phyloP scores from a whole-genome alignment of 306 rosid species.

The Quillaja saponaria region DNA sequence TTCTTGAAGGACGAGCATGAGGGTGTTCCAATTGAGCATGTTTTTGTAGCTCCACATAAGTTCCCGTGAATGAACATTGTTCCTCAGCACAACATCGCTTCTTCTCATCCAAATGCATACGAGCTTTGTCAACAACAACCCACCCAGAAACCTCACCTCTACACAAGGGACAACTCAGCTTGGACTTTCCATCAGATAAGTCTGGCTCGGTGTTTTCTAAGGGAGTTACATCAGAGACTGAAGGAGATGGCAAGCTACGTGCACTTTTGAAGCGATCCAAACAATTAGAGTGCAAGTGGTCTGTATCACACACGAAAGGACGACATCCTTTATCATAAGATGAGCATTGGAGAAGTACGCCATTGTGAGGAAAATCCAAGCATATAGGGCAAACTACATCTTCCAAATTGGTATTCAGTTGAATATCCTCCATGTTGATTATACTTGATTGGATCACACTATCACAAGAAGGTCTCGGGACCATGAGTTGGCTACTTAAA shows the following conservation, averaged over 20 bases:
- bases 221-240: slow-evolving; percentile 41
- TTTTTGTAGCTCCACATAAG: slow-evolving; percentile 67
- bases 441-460: slow-evolving; percentile 24
- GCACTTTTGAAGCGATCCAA: slow-evolving; percentile 86
- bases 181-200: slow-evolving; percentile 47
- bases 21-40: slow-evolving; percentile 91
- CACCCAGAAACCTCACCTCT: slow-evolving; percentile 92
- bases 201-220: slow-evolving; percentile 37
- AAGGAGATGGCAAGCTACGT: slow-evolving; percentile 52
- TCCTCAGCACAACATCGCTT: slow-evolving; percentile 82
- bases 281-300: slow-evolving; percentile 86
- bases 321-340: slow-evolving; percentile 81
- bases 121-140: slow-evolving; percentile 69
- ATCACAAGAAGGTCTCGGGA: slow-evolving; percentile 18
- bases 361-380: slow-evolving; percentile 89
- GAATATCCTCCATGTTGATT: slow-evolving; percentile 42
- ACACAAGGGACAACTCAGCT: slow-evolving; percentile 84
- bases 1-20: slow-evolving; percentile 80
- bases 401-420: slow-evolving; percentile 64
- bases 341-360: slow-evolving; percentile 89
- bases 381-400: slow-evolving; percentile 82
- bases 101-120: slow-evolving; percentile 70
- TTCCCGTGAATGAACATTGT: slow-evolving; percentile 68
- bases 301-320: slow-evolving; percentile 84
- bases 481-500: slow-evolving; percentile 26